Conservation (phyloP, 352 stramenopile species). For the Phytophthora boehmeriae region DNA sequence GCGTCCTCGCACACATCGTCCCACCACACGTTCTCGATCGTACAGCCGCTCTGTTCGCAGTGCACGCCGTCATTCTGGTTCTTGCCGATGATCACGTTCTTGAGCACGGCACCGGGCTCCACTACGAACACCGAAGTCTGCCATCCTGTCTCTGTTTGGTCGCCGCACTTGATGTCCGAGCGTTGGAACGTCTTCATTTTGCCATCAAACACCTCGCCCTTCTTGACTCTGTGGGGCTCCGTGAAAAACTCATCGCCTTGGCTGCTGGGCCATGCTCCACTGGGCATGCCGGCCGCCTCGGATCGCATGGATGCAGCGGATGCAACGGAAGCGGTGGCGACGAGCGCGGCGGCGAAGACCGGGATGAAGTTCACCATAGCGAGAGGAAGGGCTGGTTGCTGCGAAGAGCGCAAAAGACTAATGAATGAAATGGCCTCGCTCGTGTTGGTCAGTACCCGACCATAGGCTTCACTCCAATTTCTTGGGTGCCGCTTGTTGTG, state of each 20-base stretch:
- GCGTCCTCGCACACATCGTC: slow-evolving; percentile 4
- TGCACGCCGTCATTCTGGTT: slow-evolving; percentile 1
- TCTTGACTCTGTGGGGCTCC: neutral
- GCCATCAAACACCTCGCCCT: slow-evolving; percentile 1
- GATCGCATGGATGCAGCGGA: slow-evolving; percentile 6
- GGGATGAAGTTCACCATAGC: neutral
- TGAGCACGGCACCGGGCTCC: neutral
- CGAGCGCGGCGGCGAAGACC: neutral
- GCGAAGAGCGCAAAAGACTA: slow-evolving; percentile 20
- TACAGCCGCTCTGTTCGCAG: slow-evolving; percentile 2
- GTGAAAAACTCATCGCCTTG: neutral
- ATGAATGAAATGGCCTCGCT: slow-evolving; percentile 11
- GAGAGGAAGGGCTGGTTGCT: neutral
- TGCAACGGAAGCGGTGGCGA: neutral
- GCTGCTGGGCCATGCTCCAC: slow-evolving; percentile 4
- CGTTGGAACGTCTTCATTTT: neutral
- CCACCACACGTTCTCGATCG: slow-evolving; percentile 5
- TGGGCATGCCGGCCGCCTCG: slow-evolving; percentile 6
- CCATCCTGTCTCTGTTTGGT: neutral
- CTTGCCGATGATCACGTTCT: slow-evolving; percentile 6
- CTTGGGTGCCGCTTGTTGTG: too few relatives aligned
- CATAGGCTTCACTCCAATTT: too few relatives aligned
- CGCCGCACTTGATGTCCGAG: slow-evolving; percentile 1
- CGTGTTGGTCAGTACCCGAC: too few relatives aligned
- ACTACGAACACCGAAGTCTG: neutral